Percentiles rank a stretch among this genome's conserved stretches.
These are phyloP conservation scores for Fagopyrum homotropicum DNA, from an alignment of 148 eudicot species.

Conservation along the genomic window DNA sequence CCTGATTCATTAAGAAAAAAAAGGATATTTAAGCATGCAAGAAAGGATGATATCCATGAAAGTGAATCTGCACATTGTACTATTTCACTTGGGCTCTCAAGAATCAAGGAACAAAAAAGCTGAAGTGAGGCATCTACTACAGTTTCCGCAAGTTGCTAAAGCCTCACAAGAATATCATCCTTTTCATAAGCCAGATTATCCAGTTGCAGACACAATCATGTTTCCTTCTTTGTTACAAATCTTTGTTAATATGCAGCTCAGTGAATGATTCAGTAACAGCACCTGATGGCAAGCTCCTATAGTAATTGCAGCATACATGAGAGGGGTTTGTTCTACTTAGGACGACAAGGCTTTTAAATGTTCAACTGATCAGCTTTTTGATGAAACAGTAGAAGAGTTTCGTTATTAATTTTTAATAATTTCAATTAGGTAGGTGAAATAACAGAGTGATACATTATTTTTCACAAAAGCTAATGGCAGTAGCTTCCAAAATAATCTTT, in stretches of 20 bases:
- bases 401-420: background rate
- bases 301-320: background rate
- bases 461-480: background rate
- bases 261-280: background rate
- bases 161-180: background rate
- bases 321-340: background rate
- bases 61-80: background rate
- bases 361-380: background rate
- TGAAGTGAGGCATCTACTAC: background rate
- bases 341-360: background rate
- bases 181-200: too few species aligned
- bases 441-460: background rate
- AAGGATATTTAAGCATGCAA: background rate
- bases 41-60: background rate
- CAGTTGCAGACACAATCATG: too few species aligned
- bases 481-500: background rate
- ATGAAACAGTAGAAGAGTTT: background rate
- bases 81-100: background rate
- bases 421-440: background rate
- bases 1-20: slow-evolving; percentile 32
- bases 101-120: background rate
- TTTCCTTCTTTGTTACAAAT: too few species aligned
- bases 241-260: too few species aligned
- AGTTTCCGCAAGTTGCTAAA: background rate
- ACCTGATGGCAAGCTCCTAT: background rate